Evolutionary conservation across 108 stramenopile genomes (phyloP), one percentile per base, ranked within the genome.

Genomic region (Fistulifera pelliculosa): DNA sequence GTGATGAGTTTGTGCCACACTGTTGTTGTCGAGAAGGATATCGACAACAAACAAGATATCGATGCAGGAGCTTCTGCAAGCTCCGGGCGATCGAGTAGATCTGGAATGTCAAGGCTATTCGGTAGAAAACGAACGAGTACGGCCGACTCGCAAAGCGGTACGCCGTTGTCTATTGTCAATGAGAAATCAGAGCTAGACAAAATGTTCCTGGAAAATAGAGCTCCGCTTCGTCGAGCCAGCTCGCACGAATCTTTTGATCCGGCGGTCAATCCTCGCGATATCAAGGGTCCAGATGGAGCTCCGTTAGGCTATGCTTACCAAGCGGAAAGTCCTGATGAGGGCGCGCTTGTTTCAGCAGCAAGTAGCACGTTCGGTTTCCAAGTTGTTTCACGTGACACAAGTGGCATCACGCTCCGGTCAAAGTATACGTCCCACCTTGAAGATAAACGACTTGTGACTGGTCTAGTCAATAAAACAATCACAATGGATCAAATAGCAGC

Each of bases 281-380:
- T 35, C 31, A 75, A 76, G 62, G 72, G 67, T 17, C 45, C 74
- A 11, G 89, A 91, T 52, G 89, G 89, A 14, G 87, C 91, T 3
- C 91, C 91, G 17, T 40, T 56, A 10, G 91, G 91, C 13, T 81
- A 52, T 54, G 76, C 74, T 2, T 94, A 91, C 59, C 90, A 92
- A 59, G 93, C 93, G 3, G 93, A 94, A 59, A 86, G 84, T 72
- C 93, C 93, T 3, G 93, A 94, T 44, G 93, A 94, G 69, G 85
- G 85, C 38, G 93, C 93, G 0, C 78, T 94, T 22, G 93, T 94
- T 23, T 66, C 76, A 7, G 87, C 78, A 16, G 84, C 87, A 22
- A 85, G 87, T 56, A 73, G 68, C 23, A 60, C 65, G 27, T 89
- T 73, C 63, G 86, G 81, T 14, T 92, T 85, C 54, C 89, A 90